Conservation (phyloP, 2,329 filamentous ascomycete species). For the Trichoderma semiorbis region DNA sequence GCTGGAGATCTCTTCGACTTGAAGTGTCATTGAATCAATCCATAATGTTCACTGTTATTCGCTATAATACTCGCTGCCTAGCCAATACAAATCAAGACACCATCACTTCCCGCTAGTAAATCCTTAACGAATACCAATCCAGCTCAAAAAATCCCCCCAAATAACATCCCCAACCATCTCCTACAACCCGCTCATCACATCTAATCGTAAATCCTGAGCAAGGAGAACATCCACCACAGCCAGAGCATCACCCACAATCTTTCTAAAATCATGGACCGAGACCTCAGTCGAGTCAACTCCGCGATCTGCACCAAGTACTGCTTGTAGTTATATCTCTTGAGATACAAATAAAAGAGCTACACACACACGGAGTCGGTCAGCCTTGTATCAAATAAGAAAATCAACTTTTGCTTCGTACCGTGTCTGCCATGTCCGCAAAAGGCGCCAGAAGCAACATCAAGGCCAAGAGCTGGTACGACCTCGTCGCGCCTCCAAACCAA, state of each 20-base stretch:
- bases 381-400: neutral
- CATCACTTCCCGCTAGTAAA: neutral
- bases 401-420: conserved; percentile 9
- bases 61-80: neutral
- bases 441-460: conserved; percentile 24
- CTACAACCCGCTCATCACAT: neutral
- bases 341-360: neutral
- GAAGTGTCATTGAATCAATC: neutral
- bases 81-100: neutral
- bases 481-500: conserved; percentile 23
- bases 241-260: neutral
- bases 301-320: neutral
- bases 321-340: neutral
- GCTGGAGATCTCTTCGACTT: neutral
- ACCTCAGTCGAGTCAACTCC: neutral
- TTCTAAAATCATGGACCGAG: neutral
- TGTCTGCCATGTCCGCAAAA: conserved; percentile 25
- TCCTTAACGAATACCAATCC: neutral
- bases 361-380: neutral
- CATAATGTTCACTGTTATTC: neutral
- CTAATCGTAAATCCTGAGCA: neutral
- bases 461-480: conserved; percentile 16
- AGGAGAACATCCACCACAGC: neutral
- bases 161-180: neutral
- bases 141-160: neutral